phyloP scores from a whole-genome alignment of 73 alveolate genomes.

The Paraurostyla sp. region DNA sequence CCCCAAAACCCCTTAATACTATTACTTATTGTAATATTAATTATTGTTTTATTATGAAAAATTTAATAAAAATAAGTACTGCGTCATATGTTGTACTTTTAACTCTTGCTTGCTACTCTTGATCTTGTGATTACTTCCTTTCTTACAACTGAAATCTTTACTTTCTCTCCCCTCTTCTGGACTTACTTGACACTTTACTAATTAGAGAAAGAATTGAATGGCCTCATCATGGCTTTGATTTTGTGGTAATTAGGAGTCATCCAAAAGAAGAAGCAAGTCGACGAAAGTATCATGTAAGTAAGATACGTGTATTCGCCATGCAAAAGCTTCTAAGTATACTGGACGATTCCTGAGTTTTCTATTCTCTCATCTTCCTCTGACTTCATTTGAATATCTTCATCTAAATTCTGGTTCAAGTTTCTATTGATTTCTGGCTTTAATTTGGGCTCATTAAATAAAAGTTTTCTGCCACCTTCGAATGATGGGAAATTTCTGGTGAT shows the following conservation, averaged over 20 bases:
- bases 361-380: background rate
- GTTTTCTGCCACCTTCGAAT: conserved; percentile 37
- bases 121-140: no score
- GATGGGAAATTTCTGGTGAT: background rate
- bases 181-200: no score
- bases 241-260: conserved; percentile 51
- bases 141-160: no score
- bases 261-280: conserved; percentile 67
- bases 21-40: no score
- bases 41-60: no score
- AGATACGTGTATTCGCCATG: conserved; percentile 55
- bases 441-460: background rate
- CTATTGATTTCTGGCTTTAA: background rate
- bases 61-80: no score
- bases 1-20: no score
- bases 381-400: background rate
- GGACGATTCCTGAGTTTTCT: background rate
- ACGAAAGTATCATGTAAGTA: conserved; percentile 23
- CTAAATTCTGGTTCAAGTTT: background rate
- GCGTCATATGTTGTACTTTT: no score
- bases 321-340: background rate
- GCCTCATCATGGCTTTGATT: conserved; percentile 8
- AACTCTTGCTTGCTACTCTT: no score
- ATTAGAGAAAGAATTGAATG: no score
- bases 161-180: no score